Percentiles rank a stretch among this genome's conserved stretches.
Evolutionary conservation across 106 monocot genomes (phyloP).

Genomic region (Amphibolis antarctica): DNA sequence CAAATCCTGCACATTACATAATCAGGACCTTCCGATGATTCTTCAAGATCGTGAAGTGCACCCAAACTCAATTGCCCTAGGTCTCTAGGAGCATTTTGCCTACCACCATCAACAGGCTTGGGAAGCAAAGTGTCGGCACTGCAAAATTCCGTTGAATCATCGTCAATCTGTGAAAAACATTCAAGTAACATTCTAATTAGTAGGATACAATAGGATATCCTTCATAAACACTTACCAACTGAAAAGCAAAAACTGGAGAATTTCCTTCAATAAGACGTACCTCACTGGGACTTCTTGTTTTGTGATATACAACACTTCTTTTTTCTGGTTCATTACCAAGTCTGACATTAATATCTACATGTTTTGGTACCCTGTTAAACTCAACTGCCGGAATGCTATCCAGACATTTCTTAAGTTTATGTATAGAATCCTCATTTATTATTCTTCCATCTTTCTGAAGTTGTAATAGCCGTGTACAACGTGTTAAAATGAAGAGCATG

Average conservation of each 20-base stretch:
- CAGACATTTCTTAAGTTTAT: constrained; percentile 48
- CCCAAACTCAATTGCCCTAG: constrained; percentile 4
- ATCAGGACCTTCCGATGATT: constrained; percentile 18
- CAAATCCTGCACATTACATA: constrained; percentile 58
- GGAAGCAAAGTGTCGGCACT: neutral
- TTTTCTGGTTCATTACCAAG: constrained; percentile 1
- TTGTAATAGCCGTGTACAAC: constrained; percentile 52
- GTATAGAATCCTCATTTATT: constrained; percentile 36
- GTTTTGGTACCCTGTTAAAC: constrained; percentile 23
- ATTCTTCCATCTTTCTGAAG: constrained; percentile 46
- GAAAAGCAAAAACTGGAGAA: neutral
- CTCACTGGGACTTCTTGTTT: constrained; percentile 14
- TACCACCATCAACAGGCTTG: constrained; percentile 1
- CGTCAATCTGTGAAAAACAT: constrained; percentile 15
- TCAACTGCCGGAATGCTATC: constrained; percentile 53
- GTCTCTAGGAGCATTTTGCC: constrained; percentile 11
- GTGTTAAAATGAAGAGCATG: constrained; percentile 58
- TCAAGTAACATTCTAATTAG: constrained; percentile 1
- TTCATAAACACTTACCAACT: neutral
- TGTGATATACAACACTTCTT: constrained; percentile 3
- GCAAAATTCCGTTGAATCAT: constrained; percentile 8
- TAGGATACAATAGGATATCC: neutral
- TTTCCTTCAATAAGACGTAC: constrained; percentile 13
- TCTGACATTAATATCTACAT: constrained; percentile 3
- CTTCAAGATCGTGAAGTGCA: constrained; percentile 21